A percentile compares a stretch with the other conserved stretches of the same genome.
These are phyloP conservation scores for Panaeolus cyanescens DNA, from an alignment of 768 basidiomycete species.

Conservation along the genomic window DNA sequence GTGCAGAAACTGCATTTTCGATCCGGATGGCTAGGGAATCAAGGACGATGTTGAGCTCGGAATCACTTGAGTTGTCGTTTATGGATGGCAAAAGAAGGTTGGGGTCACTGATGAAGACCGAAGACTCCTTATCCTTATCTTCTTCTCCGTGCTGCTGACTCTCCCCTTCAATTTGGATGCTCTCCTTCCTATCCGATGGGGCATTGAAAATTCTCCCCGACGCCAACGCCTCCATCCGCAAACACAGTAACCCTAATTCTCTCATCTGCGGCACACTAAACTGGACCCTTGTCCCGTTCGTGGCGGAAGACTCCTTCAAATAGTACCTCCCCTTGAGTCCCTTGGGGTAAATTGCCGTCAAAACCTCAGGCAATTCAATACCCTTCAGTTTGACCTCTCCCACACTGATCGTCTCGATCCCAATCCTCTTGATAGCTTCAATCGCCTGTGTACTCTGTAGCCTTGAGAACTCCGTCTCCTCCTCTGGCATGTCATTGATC, in stretches of 20 bases:
- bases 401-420: slow-evolving; percentile 68
- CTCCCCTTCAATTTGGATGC: slow-evolving; percentile 30
- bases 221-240: slow-evolving; percentile 79
- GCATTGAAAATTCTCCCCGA: slow-evolving; percentile 61
- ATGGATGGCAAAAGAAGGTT: slow-evolving; percentile 68
- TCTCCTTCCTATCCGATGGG: slow-evolving; percentile 44
- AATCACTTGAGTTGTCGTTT: slow-evolving; percentile 67
- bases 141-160: slow-evolving; percentile 30
- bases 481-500: slow-evolving; percentile 47
- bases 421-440: slow-evolving; percentile 74
- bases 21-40: slow-evolving; percentile 77
- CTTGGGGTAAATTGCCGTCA: slow-evolving; percentile 83
- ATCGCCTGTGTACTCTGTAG: slow-evolving; percentile 61
- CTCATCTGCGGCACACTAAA: slow-evolving; percentile 76
- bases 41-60: slow-evolving; percentile 72
- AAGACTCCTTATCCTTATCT: too few relatives aligned
- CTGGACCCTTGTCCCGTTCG: slow-evolving; percentile 52
- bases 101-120: slow-evolving; percentile 58
- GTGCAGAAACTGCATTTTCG: slow-evolving; percentile 62
- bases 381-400: slow-evolving; percentile 96
- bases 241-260: slow-evolving; percentile 69
- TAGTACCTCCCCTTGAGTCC: slow-evolving; percentile 73
- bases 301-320: slow-evolving; percentile 42
- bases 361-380: slow-evolving; percentile 84
- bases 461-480: slow-evolving; percentile 62